Evolutionary conservation across 73 alveolate species (phyloP).

Genomic region (Blepharisma stoltei): DNA sequence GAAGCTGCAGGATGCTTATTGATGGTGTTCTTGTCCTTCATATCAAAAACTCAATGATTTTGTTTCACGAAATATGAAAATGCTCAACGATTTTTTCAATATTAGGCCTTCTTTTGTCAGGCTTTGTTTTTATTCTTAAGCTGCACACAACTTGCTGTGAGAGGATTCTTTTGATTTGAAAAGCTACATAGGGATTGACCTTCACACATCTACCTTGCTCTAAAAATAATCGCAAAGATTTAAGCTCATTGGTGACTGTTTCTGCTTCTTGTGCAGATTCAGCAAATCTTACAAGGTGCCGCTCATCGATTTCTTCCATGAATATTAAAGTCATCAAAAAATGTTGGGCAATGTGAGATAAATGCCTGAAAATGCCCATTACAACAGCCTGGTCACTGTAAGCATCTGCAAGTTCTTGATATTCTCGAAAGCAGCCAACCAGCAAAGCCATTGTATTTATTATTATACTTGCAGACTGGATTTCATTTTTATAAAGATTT

Average conservation of each 20-base stretch:
- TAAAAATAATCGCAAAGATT: neutral
- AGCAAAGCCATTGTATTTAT: neutral
- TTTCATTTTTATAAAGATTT: no score
- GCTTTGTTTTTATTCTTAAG: conserved; percentile 4
- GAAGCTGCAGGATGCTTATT: neutral
- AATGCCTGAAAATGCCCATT: conserved; percentile 17
- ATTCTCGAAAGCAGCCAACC: neutral
- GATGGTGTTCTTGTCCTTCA: neutral
- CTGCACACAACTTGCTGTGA: neutral
- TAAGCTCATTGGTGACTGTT: neutral
- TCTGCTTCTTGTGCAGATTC: conserved; percentile 11
- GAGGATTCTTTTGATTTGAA: neutral
- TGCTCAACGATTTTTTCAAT: neutral
- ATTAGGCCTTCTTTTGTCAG: conserved; percentile 4
- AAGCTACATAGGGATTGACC: neutral
- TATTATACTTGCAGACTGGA: no score
- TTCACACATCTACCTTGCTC: neutral
- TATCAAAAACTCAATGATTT: conserved; percentile 9
- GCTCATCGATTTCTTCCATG: neutral
- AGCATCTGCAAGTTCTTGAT: conserved; percentile 6
- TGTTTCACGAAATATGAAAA: neutral
- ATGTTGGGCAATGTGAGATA: conserved; percentile 17
- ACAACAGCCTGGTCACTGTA: neutral
- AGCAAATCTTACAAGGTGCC: neutral
- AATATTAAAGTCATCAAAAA: conserved; percentile 3